A percentile compares a stretch with the other conserved stretches of the same genome.
phyloP scores from a whole-genome alignment of 2,329 filamentous ascomycete genomes.

The Zymoseptoria passerinii region DNA sequence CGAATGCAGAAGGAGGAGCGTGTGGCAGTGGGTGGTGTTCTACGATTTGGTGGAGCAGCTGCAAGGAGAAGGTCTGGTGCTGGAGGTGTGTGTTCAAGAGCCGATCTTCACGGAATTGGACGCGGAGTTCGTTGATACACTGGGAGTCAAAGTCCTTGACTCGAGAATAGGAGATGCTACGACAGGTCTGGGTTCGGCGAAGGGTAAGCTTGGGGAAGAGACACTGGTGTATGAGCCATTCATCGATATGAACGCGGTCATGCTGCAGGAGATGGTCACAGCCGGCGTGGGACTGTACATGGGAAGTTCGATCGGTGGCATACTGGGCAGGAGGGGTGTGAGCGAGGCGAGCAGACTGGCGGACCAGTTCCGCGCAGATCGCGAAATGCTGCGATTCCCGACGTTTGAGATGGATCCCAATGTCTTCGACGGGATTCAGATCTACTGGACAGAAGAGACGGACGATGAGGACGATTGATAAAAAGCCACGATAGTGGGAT shows the following conservation, averaged over 20 bases:
- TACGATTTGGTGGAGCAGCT: constrained; percentile 19
- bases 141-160: constrained; percentile 14
- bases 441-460: constrained; percentile 20
- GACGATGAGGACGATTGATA: constrained; percentile 11
- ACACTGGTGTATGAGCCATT: constrained; percentile 23
- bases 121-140: constrained; percentile 16
- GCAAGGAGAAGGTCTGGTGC: not conserved
- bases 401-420: constrained; percentile 24
- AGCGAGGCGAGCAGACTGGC: constrained; percentile 9
- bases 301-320: constrained; percentile 17
- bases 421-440: constrained; percentile 21
- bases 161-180: not conserved
- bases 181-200: constrained; percentile 11
- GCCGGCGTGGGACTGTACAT: constrained; percentile 16
- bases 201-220: constrained; percentile 4
- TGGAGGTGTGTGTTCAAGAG: constrained; percentile 23
- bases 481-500: not conserved
- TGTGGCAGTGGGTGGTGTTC: constrained; percentile 28
- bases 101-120: constrained; percentile 25
- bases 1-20: constrained; percentile 22
- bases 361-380: constrained; percentile 7
- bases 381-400: constrained; percentile 16
- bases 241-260: constrained; percentile 17
- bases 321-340: constrained; percentile 1
- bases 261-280: constrained; percentile 11